Evolutionary conservation across 1,284 basidiomycete genomes (phyloP).

Genomic region (Ustilago cynodontis): DNA sequence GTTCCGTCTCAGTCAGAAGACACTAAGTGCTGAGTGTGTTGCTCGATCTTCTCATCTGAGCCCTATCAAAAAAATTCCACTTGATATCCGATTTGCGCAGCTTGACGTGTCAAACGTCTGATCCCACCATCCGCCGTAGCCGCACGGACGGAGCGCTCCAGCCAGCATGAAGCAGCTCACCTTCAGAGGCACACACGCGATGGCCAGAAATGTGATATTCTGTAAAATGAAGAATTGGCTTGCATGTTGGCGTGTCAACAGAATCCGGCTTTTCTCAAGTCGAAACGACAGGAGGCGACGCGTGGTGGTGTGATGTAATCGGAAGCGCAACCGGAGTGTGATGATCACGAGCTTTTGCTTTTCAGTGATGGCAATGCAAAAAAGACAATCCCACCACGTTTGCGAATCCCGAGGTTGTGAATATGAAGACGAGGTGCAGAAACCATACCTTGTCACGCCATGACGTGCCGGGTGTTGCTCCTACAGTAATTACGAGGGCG

Average conservation of each 20-base stretch:
- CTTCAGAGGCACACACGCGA: not conserved
- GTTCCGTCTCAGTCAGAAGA: not conserved
- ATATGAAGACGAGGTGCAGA: not conserved
- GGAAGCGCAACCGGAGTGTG: not conserved
- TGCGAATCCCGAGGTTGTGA: not conserved
- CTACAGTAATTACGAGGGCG: no score
- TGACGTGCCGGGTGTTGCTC: not conserved
- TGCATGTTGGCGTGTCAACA: slow-evolving; percentile 3
- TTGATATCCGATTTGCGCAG: not conserved
- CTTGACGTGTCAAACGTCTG: not conserved
- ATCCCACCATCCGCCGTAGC: not conserved
- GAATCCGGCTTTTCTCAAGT: slow-evolving; percentile 2
- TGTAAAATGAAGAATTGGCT: not conserved
- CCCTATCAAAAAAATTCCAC: not conserved
- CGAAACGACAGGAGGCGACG: slow-evolving; percentile 12
- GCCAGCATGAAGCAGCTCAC: not conserved
- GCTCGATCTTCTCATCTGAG: not conserved
- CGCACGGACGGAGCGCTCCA: slow-evolving; percentile 3
- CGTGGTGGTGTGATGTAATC: slow-evolving; percentile 4
- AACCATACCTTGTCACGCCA: not conserved
- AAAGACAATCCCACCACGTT: not conserved
- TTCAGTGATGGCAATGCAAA: not conserved
- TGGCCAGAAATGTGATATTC: not conserved
- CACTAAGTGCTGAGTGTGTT: not conserved
- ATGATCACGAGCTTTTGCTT: no score